Evolutionary conservation across 2,329 filamentous ascomycete genomes (phyloP).

Genomic region (Penicillium frequentans): DNA sequence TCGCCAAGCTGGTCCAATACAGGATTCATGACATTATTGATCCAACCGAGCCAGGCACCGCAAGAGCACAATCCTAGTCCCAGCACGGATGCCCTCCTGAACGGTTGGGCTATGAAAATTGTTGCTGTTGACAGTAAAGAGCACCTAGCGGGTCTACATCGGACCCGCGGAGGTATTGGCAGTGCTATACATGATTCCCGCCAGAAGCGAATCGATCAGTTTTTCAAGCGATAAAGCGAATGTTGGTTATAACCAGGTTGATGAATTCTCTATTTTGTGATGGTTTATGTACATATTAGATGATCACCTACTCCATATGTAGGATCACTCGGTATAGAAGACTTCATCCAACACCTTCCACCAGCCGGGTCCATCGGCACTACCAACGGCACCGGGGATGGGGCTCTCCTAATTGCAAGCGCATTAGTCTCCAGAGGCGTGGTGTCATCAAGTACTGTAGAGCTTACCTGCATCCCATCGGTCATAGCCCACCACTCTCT

Average conservation of each 20-base stretch:
- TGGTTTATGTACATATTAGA: constrained; percentile 2
- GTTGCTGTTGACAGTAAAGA: constrained; percentile 66
- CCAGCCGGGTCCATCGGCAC: constrained; percentile 37
- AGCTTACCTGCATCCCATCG: constrained; percentile 65
- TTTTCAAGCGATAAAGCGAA: constrained; percentile 55
- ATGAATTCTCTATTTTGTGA: neutral
- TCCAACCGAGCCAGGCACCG: constrained; percentile 18
- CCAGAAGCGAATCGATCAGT: constrained; percentile 74
- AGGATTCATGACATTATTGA: constrained; percentile 57
- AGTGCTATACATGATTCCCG: constrained; percentile 72
- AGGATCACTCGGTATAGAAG: constrained; percentile 30
- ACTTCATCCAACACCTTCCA: constrained; percentile 39
- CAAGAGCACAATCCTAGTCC: neutral
- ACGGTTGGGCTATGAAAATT: constrained; percentile 54
- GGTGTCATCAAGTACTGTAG: neutral
- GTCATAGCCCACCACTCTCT: constrained; percentile 81
- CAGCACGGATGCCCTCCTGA: neutral
- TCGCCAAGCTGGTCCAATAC: constrained; percentile 66
- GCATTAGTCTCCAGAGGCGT: constrained; percentile 2
- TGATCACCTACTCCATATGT: too few species aligned
- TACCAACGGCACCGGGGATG: constrained; percentile 31
- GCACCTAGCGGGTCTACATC: constrained; percentile 73
- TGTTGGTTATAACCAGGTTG: neutral
- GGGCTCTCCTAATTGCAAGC: constrained; percentile 28
- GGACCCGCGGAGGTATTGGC: constrained; percentile 79